phyloP scores from a whole-genome alignment of 2,329 filamentous ascomycete genomes.

The Monosporascus sp. region DNA sequence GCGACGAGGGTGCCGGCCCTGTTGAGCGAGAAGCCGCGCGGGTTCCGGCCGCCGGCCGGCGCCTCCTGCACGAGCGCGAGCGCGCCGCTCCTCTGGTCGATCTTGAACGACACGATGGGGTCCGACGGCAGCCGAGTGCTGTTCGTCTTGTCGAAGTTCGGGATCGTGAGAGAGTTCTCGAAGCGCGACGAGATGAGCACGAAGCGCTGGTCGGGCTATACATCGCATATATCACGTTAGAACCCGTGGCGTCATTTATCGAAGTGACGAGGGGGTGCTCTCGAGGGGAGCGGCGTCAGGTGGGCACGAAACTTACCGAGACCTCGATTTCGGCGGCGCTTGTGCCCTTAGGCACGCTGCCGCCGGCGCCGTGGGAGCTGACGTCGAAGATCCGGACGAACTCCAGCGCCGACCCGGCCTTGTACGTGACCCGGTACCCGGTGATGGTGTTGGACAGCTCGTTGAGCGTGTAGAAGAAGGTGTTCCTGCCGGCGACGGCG shows the following conservation, averaged over 20 bases:
- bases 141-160: constrained; percentile 41
- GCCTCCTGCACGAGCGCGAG: constrained; percentile 52
- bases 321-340: constrained; percentile 52
- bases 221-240: background rate
- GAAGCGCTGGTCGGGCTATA: constrained; percentile 54
- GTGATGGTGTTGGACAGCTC: constrained; percentile 56
- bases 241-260: no score
- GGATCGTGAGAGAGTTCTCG: constrained; percentile 48
- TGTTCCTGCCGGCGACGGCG: constrained; percentile 36
- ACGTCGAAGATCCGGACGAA: constrained; percentile 44
- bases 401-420: constrained; percentile 31
- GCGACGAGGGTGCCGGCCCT: constrained; percentile 58
- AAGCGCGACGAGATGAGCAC: constrained; percentile 64
- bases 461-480: constrained; percentile 55
- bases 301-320: constrained; percentile 42
- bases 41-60: constrained; percentile 59
- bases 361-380: constrained; percentile 42
- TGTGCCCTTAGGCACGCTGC: constrained; percentile 34
- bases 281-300: no score
- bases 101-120: constrained; percentile 57
- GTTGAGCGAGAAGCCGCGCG: constrained; percentile 65
- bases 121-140: constrained; percentile 50
- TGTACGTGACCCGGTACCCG: constrained; percentile 53
- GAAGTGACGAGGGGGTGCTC: no score
- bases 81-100: constrained; percentile 48